phyloP scores from a whole-genome alignment of 768 basidiomycete genomes.

The Kwoniella sp. region DNA sequence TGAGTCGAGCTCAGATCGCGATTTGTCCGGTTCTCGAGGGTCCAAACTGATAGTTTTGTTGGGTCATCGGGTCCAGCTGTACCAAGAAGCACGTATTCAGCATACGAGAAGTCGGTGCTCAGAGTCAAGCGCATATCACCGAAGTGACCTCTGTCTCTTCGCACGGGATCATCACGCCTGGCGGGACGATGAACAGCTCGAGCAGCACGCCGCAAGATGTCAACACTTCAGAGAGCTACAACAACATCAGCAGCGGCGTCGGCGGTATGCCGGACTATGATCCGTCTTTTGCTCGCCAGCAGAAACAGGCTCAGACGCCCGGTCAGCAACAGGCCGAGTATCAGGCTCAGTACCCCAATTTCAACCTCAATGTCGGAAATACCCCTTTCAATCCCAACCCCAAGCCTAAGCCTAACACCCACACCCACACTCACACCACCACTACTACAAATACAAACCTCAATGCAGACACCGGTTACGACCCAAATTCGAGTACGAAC shows the following conservation, averaged over 20 bases:
- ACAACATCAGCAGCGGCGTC: too few relatives aligned
- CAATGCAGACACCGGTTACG: neutral
- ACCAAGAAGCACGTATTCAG: neutral
- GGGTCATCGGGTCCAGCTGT: neutral
- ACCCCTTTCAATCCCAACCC: neutral
- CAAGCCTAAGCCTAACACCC: neutral
- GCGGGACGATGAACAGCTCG: neutral
- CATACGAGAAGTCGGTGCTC: neutral
- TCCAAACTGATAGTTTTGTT: too few relatives aligned
- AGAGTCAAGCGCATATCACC: neutral
- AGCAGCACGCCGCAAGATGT: neutral
- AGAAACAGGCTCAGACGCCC: neutral
- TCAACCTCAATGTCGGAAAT: too few relatives aligned
- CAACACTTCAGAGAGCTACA: neutral
- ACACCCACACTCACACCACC: neutral
- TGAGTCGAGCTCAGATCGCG: neutral
- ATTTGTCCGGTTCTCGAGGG: too few relatives aligned
- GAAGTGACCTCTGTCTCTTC: neutral
- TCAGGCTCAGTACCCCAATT: neutral
- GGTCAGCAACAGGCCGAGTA: neutral
- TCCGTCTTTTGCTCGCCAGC: neutral
- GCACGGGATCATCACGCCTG: constrained; percentile 5
- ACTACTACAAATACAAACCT: neutral
- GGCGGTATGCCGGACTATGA: neutral
- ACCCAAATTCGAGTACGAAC: neutral